A percentile compares a stretch with the other conserved stretches of the same genome.
phyloP scores from a whole-genome alignment of 2,329 filamentous ascomycete genomes.

The Pestalotiopsis sp. region DNA sequence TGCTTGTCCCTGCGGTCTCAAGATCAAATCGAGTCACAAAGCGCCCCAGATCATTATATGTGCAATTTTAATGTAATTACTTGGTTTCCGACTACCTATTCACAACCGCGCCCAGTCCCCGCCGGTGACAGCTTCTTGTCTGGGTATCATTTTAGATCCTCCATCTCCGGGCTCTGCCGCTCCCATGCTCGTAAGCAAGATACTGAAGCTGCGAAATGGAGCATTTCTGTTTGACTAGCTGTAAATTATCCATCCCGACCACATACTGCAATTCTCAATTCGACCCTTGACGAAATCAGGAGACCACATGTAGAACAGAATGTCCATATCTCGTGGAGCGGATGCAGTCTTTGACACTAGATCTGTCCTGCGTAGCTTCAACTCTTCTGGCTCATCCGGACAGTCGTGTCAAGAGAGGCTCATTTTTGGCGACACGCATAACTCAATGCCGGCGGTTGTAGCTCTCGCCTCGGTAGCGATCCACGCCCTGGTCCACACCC shows the following conservation, averaged over 20 bases:
- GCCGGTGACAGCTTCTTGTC: background rate
- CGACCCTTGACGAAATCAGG: background rate
- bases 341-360: too few relatives aligned
- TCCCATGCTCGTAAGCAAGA: background rate
- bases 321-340: too few relatives aligned
- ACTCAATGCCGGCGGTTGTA: slow-evolving; percentile 7
- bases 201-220: background rate
- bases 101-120: background rate
- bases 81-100: background rate
- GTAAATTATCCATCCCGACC: background rate
- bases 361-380: too few relatives aligned
- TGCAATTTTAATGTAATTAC: background rate
- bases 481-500: slow-evolving; percentile 17
- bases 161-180: background rate
- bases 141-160: background rate
- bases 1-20: background rate
- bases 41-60: background rate
- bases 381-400: too few relatives aligned
- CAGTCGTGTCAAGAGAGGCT: background rate
- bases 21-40: background rate
- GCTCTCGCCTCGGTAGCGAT: slow-evolving; percentile 17
- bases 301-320: too few relatives aligned
- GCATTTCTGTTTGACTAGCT: background rate
- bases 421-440: background rate
- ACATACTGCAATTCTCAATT: background rate